Conservation (phyloP, 176 grass and related monocot genomes). For the Musa beccarii region DNA sequence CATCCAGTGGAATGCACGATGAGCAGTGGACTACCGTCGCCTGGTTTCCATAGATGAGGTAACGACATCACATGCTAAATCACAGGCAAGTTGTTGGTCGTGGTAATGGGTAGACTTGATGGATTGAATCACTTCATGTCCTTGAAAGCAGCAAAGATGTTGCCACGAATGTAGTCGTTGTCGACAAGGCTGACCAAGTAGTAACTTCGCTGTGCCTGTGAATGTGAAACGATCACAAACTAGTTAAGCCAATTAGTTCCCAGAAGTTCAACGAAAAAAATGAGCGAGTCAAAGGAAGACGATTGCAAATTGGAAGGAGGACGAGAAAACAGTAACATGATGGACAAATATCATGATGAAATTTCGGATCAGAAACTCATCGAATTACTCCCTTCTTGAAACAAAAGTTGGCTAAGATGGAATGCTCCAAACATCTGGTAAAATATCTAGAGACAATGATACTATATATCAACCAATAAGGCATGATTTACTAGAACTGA, state of each 20-base stretch:
- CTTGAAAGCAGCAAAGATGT: constrained; percentile 63
- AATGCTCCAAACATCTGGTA: too few species aligned
- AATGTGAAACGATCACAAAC: not conserved
- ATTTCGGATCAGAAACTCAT: too few species aligned
- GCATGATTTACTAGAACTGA: not conserved
- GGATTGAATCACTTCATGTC: constrained; percentile 27
- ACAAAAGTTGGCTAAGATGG: too few species aligned
- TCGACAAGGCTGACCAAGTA: constrained; percentile 70
- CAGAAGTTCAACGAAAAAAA: not conserved
- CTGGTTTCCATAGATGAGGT: not conserved
- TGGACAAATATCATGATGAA: too few species aligned
- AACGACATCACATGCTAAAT: not conserved
- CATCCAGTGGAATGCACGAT: not conserved
- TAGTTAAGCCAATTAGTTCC: not conserved
- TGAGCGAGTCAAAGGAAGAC: not conserved
- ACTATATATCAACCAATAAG: too few species aligned
- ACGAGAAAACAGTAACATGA: too few species aligned
- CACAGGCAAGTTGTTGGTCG: not conserved
- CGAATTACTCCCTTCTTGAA: too few species aligned
- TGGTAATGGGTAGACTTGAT: not conserved
- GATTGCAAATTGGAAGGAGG: too few species aligned
- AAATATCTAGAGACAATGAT: too few species aligned
- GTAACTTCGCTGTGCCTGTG: constrained; percentile 55
- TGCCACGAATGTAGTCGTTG: constrained; percentile 65
- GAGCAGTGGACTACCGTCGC: not conserved